These are phyloP conservation scores for Raphanus sativus DNA, from an alignment of 345 rosid genomes.

Conservation along the genomic window DNA sequence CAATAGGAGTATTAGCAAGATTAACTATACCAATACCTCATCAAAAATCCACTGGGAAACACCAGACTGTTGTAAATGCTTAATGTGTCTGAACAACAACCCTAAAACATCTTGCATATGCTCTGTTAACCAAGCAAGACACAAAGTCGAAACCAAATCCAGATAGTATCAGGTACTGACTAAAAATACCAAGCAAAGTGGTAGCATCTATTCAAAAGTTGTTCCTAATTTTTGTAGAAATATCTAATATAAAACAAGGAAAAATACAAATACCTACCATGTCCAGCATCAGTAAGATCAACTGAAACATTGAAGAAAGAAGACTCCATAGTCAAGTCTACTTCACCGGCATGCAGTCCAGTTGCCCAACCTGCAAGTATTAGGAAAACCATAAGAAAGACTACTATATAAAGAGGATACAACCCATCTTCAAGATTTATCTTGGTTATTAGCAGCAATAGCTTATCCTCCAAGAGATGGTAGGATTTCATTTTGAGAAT, in stretches of 20 bases:
- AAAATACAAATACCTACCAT: slow-evolving; percentile 52
- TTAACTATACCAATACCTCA: slow-evolving; percentile 59
- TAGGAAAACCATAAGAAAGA: background rate
- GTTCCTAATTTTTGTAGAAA: background rate
- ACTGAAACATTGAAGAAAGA: slow-evolving; percentile 70
- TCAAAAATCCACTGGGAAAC: slow-evolving; percentile 85
- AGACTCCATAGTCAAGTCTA: slow-evolving; percentile 53
- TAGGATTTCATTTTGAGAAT: background rate
- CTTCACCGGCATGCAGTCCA: slow-evolving; percentile 63
- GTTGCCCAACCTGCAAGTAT: slow-evolving; percentile 81
- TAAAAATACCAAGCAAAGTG: background rate
- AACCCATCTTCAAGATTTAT: background rate
- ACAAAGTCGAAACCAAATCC: background rate
- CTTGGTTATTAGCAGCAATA: background rate
- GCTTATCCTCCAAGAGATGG: background rate
- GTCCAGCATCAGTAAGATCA: slow-evolving; percentile 89
- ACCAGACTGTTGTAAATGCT: slow-evolving; percentile 68
- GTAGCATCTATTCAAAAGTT: slow-evolving; percentile 1
- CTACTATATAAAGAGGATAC: background rate
- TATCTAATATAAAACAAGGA: background rate
- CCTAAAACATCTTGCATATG: slow-evolving; percentile 77
- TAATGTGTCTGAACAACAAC: slow-evolving; percentile 69
- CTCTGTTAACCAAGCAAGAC: slow-evolving; percentile 48
- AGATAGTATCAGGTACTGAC: background rate
- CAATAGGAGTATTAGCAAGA: background rate